These are phyloP conservation scores for Pulveroboletus sp. DNA, from an alignment of 768 basidiomycete genomes.

Conservation along the genomic window DNA sequence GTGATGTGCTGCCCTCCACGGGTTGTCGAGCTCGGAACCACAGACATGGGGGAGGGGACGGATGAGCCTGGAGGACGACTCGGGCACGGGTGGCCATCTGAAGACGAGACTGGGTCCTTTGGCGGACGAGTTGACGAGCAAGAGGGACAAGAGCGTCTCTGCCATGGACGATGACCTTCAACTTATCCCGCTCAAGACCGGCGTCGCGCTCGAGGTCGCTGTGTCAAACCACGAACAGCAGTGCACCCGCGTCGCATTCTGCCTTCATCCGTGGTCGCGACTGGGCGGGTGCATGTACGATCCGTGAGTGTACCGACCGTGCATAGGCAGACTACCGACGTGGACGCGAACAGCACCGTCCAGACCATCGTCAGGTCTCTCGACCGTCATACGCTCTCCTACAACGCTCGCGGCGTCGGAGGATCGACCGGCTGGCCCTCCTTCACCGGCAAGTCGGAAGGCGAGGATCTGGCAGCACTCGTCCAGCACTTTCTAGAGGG, in stretches of 20 bases:
- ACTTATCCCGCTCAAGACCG: slow-evolving; percentile 34
- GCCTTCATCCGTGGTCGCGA: slow-evolving; percentile 85
- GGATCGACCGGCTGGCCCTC: slow-evolving; percentile 71
- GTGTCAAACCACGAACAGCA: slow-evolving; percentile 14
- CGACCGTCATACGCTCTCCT: slow-evolving; percentile 61
- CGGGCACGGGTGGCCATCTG: slow-evolving; percentile 79
- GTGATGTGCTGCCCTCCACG: slow-evolving; percentile 66
- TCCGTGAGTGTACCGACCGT: slow-evolving; percentile 48
- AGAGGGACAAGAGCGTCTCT: slow-evolving; percentile 74
- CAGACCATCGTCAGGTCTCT: slow-evolving; percentile 50
- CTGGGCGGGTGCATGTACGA: slow-evolving; percentile 76
- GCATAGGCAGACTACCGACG: neutral
- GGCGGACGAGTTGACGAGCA: slow-evolving; percentile 83
- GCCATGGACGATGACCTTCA: slow-evolving; percentile 50
- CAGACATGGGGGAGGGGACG: slow-evolving; percentile 60
- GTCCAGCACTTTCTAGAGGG: slow-evolving; percentile 50
- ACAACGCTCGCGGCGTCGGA: slow-evolving; percentile 80
- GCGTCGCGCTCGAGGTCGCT: slow-evolving; percentile 43
- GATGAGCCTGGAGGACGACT: slow-evolving; percentile 61
- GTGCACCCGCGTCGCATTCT: slow-evolving; percentile 56
- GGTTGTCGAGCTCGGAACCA: slow-evolving; percentile 59
- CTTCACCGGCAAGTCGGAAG: slow-evolving; percentile 70
- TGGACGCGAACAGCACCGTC: slow-evolving; percentile 12
- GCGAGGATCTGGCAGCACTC: slow-evolving; percentile 62
- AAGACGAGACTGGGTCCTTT: slow-evolving; percentile 78